A percentile compares a stretch with the other conserved stretches of the same genome.
Conservation (phyloP, 78 protist genomes). For the Speleostelium caveatum region DNA sequence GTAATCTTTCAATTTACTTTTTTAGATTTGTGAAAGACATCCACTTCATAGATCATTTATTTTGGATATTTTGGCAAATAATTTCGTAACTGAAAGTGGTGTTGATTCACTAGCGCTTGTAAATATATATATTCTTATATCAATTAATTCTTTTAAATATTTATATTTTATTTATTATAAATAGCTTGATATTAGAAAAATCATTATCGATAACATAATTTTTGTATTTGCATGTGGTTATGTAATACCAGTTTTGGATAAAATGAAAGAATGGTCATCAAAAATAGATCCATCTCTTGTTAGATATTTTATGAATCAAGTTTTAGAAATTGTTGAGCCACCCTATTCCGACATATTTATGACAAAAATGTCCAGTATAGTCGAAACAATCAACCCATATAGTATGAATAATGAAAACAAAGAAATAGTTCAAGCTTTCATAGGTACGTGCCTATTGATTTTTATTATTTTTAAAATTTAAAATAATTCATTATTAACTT, state of each 20-base stretch:
- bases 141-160: not conserved
- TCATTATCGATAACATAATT: conserved; percentile 59
- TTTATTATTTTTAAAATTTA: too few species aligned
- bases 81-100: conserved; percentile 60
- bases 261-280: conserved; percentile 33
- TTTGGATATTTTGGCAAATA: conserved; percentile 8
- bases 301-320: conserved; percentile 70
- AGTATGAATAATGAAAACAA: not conserved
- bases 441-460: conserved; percentile 7
- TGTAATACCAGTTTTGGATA: conserved; percentile 67
- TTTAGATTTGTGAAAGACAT: conserved; percentile 48
- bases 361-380: conserved; percentile 16
- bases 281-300: conserved; percentile 63
- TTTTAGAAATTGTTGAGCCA: conserved; percentile 63
- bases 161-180: not conserved
- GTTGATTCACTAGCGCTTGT: conserved; percentile 43
- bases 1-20: not conserved
- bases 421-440: conserved; percentile 9
- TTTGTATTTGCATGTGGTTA: conserved; percentile 58
- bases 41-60: conserved; percentile 59
- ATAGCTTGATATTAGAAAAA: conserved; percentile 66
- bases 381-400: conserved; percentile 10
- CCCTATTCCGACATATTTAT: conserved; percentile 53
- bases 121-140: not conserved
- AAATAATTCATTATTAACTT: too few species aligned